Conservation (phyloP, 1,284 basidiomycete species). For the Taiwanofungus camphoratus region DNA sequence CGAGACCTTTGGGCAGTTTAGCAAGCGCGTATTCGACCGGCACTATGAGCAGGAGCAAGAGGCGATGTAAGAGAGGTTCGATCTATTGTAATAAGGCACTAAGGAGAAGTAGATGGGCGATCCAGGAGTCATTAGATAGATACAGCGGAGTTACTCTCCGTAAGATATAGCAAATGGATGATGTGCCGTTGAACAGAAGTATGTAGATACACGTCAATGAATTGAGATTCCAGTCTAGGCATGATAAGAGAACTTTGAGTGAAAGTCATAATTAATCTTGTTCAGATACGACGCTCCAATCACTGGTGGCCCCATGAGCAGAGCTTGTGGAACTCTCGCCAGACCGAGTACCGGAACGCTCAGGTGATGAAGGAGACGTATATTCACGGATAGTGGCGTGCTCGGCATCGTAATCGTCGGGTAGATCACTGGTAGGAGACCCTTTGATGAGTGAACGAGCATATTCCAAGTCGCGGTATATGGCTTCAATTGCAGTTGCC, state of each 20-base stretch:
- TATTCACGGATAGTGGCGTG: constrained; percentile 40
- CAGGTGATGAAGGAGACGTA: constrained; percentile 16
- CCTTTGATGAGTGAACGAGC: constrained; percentile 77
- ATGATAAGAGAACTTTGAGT: too few relatives aligned
- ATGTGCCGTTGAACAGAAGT: constrained; percentile 1
- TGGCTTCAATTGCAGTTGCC: constrained; percentile 81
- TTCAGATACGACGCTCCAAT: constrained; percentile 81
- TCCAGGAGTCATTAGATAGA: too few relatives aligned
- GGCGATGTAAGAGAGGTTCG: too few relatives aligned
- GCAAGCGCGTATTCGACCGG: constrained; percentile 72
- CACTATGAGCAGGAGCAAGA: constrained; percentile 54
- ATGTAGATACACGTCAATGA: background rate
- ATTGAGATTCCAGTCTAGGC: too few relatives aligned
- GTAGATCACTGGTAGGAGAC: constrained; percentile 30
- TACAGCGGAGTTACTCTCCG: too few relatives aligned
- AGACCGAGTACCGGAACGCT: constrained; percentile 37
- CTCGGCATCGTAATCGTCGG: constrained; percentile 39
- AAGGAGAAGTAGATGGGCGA: background rate
- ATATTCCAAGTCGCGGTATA: constrained; percentile 90
- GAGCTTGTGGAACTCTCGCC: constrained; percentile 56
- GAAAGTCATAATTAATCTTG: constrained; percentile 40
- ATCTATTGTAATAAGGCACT: constrained; percentile 1
- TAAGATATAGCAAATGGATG: too few relatives aligned
- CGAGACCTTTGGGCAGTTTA: constrained; percentile 86
- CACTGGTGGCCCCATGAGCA: constrained; percentile 48